These are phyloP conservation scores for Pseudomonodictys pantanalensis DNA, from an alignment of 495 filamentous ascomycete species.

Conservation along the genomic window DNA sequence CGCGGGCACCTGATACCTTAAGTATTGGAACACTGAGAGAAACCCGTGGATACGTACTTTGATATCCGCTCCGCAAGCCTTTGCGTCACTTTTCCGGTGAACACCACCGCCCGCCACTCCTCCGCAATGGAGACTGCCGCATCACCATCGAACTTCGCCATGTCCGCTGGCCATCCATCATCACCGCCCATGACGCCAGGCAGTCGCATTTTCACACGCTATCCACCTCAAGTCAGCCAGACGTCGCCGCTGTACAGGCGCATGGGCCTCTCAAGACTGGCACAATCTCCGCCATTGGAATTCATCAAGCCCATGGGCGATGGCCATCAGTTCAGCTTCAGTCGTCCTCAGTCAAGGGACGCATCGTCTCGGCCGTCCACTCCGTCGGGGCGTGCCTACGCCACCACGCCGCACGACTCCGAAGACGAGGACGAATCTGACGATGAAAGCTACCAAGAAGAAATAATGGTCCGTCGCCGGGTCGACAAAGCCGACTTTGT, in stretches of 20 bases:
- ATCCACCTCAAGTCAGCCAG: conserved; percentile 33
- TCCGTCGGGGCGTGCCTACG: conserved; percentile 22
- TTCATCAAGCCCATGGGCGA: conserved; percentile 34
- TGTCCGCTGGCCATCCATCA: conserved; percentile 22
- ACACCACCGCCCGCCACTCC: no score
- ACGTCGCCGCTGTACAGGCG: conserved; percentile 35
- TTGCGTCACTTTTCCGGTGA: conserved; percentile 23
- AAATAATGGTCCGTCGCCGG: conserved; percentile 1
- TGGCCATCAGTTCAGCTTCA: conserved; percentile 32
- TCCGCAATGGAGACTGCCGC: no score
- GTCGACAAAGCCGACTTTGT: conserved; percentile 32
- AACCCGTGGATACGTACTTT: background rate
- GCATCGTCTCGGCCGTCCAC: conserved; percentile 31
- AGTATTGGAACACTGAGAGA: background rate
- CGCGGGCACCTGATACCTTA: conserved; percentile 27
- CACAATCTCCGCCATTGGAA: conserved; percentile 31
- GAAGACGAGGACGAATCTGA: conserved; percentile 27
- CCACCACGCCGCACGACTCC: conserved; percentile 23
- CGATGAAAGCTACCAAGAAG: conserved; percentile 20
- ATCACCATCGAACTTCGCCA: conserved; percentile 13
- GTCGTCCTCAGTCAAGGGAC: conserved; percentile 28
- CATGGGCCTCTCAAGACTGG: conserved; percentile 23
- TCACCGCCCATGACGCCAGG: conserved; percentile 35
- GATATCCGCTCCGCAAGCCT: conserved; percentile 9
- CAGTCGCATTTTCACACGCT: conserved; percentile 25